Evolutionary conservation across 257 asterid species (phyloP), one percentile per base, ranked within the genome.

Genomic region (Asclepias syriaca): DNA sequence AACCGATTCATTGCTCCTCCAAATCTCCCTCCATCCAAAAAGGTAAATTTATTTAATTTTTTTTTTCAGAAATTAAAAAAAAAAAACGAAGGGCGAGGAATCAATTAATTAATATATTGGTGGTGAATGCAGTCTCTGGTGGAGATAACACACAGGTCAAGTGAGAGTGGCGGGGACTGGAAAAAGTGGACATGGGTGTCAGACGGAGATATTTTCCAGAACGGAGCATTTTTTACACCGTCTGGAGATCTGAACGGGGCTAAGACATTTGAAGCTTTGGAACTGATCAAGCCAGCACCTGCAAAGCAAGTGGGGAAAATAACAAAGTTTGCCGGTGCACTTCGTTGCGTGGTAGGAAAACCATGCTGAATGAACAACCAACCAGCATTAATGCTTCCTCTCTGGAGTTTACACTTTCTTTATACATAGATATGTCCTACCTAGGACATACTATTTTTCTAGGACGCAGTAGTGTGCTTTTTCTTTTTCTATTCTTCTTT

Each of bases 171-270:
- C 2, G 22, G 37, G 1, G 40, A 32, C 13, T 78, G 82, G 82
- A 74, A 29, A 2, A 29, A 16, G 6, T 78, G 82, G 82, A 74
- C 76, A 4, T 78, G 82, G 82, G 78, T 74, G 16, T 74, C 82
- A 13, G 79, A 78, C 7, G 73, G 76, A 19, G 82, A 78, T 71
- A 2, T 65, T 4, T 78, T 69, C 78, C 5, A 56, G 72, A 78
- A 78, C 55, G 82, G 79, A 65, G 82, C 79, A 4, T 56, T 14
- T 29, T 78, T 78, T 50, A 21, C 50, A 5, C 54, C 75, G 1
- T 78, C 82, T 7, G 82, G 82, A 21, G 77, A 78, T 56, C 66
- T 54, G 1, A 18, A 74, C 10, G 78, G 79, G 18, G 75, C 75
- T 1, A 66, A 7, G 55, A 14, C 19, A 15, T 74, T 46, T 34